These are phyloP conservation scores for Curvularia sp. DNA, from an alignment of 2,329 filamentous ascomycete species.

Conservation along the genomic window DNA sequence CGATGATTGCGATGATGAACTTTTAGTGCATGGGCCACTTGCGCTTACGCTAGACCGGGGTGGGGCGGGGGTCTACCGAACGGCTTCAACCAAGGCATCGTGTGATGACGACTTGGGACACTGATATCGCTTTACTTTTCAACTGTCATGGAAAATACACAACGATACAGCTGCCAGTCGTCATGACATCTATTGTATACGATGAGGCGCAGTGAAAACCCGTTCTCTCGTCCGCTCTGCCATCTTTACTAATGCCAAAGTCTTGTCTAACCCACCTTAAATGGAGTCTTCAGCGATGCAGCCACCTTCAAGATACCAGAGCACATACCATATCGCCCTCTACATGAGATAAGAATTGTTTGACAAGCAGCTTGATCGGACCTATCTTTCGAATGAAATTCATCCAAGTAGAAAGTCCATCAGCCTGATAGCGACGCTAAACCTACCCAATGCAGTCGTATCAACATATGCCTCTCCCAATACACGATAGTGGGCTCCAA, in stretches of 20 bases:
- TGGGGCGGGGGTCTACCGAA: constrained; percentile 9
- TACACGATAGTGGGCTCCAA: neutral
- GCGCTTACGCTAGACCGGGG: constrained; percentile 3
- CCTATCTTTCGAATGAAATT: neutral
- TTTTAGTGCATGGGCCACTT: constrained; percentile 18
- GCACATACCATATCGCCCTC: too few species aligned
- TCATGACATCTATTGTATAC: neutral
- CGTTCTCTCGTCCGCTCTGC: neutral
- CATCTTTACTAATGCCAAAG: neutral
- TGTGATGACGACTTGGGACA: neutral
- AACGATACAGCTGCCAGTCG: neutral
- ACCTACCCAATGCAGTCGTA: neutral
- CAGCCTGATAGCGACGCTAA: neutral
- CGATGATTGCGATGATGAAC: constrained; percentile 24
- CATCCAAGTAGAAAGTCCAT: neutral
- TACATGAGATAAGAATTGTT: too few species aligned
- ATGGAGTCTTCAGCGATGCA: too few species aligned
- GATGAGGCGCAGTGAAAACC: neutral
- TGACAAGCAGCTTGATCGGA: neutral
- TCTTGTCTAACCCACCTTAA: neutral
- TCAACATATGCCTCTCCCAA: neutral
- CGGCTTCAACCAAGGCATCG: neutral
- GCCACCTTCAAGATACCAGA: too few species aligned
- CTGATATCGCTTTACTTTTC: neutral
- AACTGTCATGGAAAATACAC: neutral